Evolutionary conservation across 2,329 filamentous ascomycete genomes (phyloP).

Genomic region (Coniochaeta sp.): DNA sequence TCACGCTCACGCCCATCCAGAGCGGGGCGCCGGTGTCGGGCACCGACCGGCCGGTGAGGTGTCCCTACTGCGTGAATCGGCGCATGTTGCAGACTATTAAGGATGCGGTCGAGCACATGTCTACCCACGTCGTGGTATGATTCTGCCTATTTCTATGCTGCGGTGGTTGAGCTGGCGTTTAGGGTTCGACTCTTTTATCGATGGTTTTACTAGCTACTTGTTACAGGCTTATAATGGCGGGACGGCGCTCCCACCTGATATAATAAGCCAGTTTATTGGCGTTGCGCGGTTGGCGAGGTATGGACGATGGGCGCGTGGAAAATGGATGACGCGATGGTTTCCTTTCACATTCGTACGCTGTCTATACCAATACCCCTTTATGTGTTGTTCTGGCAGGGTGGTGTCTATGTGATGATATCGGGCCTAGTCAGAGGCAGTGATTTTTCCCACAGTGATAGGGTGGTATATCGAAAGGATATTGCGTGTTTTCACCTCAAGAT

Average conservation of each 20-base stretch:
- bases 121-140: constrained; percentile 51
- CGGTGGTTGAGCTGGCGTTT: neutral
- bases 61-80: constrained; percentile 55
- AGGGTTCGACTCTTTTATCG: neutral
- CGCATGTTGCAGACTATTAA: constrained; percentile 54
- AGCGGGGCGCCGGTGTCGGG: constrained; percentile 37
- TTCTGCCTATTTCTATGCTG: neutral
- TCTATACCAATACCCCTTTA: neutral
- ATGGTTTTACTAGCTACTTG: too few relatives aligned
- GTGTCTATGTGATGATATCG: neutral
- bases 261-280: neutral
- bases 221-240: neutral
- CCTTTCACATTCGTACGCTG: neutral
- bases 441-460: neutral
- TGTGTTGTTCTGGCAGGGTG: neutral
- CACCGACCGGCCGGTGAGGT: constrained; percentile 44
- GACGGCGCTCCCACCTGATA: neutral
- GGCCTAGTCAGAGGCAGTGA: neutral
- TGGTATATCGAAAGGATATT: neutral
- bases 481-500: neutral
- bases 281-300: neutral
- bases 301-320: neutral
- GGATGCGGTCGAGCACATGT: constrained; percentile 56
- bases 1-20: constrained; percentile 49
- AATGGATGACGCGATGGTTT: neutral